These are phyloP conservation scores for Scenedesmus sp. DNA, from an alignment of 163 green algal species.

Conservation along the genomic window DNA sequence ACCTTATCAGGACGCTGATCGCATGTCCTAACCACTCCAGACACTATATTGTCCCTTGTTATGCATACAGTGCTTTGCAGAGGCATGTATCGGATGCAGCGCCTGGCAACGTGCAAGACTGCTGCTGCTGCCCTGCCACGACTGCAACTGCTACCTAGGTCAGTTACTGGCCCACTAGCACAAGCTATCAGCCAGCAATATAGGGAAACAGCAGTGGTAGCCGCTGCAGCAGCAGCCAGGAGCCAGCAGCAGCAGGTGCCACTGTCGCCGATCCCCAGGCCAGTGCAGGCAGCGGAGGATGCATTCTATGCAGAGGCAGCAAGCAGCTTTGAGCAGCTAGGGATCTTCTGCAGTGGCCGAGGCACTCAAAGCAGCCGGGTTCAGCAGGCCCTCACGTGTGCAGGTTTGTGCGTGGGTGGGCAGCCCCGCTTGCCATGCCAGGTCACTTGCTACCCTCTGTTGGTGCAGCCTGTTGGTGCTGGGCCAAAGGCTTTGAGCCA, in stretches of 20 bases:
- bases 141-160: background rate
- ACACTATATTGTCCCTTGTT: background rate
- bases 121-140: background rate
- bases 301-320: constrained; percentile 58
- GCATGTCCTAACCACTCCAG: background rate
- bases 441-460: background rate
- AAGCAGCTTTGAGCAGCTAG: constrained; percentile 47
- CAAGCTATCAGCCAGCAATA: background rate
- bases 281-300: constrained; percentile 20
- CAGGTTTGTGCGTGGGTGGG: constrained; percentile 45
- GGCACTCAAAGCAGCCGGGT: constrained; percentile 51
- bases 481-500: no score
- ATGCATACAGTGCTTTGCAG: background rate
- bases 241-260: background rate
- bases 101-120: constrained; percentile 11
- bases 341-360: constrained; percentile 30
- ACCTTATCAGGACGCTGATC: background rate
- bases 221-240: background rate
- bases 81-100: background rate
- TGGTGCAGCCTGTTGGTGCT: no score
- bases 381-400: constrained; percentile 52
- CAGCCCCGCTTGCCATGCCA: background rate
- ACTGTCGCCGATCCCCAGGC: background rate
- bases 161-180: background rate
- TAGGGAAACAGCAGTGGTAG: background rate